A percentile compares a stretch with the other conserved stretches of the same genome.
Evolutionary conservation across 2,329 filamentous ascomycete species (phyloP).

Genomic region (Fusarium piperis): DNA sequence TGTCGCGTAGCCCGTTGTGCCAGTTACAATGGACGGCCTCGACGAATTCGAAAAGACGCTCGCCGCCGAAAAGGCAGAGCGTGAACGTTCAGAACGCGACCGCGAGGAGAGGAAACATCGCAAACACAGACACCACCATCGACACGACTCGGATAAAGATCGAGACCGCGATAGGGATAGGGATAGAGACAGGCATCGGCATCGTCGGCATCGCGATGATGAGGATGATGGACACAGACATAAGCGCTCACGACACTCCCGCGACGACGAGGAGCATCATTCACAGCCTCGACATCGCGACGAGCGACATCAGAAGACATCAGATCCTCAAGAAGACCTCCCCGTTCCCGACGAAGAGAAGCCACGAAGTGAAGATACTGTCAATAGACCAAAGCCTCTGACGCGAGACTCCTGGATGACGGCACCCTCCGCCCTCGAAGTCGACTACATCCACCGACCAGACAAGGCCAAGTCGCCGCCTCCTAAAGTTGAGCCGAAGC

Average conservation of each 20-base stretch:
- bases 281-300: conserved; percentile 47
- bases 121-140: conserved; percentile 59
- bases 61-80: conserved; percentile 68
- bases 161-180: conserved; percentile 39
- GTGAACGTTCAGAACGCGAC: conserved; percentile 58
- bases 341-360: conserved; percentile 63
- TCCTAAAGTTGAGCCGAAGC: conserved; percentile 68
- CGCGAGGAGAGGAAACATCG: conserved; percentile 55
- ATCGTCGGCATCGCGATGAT: conserved; percentile 40
- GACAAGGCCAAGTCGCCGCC: conserved; percentile 64
- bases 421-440: conserved; percentile 79
- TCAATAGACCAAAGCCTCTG: conserved; percentile 48
- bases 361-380: conserved; percentile 39
- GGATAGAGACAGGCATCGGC: conserved; percentile 28
- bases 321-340: conserved; percentile 61
- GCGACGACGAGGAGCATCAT: conserved; percentile 55
- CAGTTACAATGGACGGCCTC: conserved; percentile 60
- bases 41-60: conserved; percentile 83
- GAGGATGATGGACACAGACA: conserved; percentile 46
- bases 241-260: conserved; percentile 42
- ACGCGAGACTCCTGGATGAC: conserved; percentile 96
- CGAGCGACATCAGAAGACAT: conserved; percentile 49
- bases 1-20: accelerated
- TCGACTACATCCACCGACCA: conserved; percentile 81
- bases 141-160: conserved; percentile 51